Evolutionary conservation across 805 yeast genomes (phyloP).

Genomic region (Candida quercuum): DNA sequence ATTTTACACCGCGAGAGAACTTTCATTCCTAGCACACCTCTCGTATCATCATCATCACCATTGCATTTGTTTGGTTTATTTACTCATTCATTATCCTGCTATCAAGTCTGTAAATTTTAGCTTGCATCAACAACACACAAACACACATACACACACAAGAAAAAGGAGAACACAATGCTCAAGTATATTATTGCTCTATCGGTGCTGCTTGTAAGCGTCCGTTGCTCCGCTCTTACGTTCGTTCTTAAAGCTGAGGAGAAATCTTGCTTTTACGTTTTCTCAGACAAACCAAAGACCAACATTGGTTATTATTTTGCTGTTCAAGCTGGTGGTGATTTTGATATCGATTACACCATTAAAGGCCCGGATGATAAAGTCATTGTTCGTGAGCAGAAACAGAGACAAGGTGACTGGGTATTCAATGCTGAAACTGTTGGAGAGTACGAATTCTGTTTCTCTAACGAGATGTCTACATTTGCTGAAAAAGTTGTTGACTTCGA

Average conservation of each 20-base stretch:
- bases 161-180: too few species aligned
- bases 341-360: slow-evolving; percentile 55
- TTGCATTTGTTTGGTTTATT: too few species aligned
- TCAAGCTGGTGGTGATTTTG: slow-evolving; percentile 63
- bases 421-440: slow-evolving; percentile 53
- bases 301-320: slow-evolving; percentile 70
- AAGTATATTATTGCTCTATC: slow-evolving; percentile 1
- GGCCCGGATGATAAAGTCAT: slow-evolving; percentile 48
- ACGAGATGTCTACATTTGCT: slow-evolving; percentile 60
- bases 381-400: slow-evolving; percentile 45
- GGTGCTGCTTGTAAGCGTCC: slow-evolving; percentile 25
- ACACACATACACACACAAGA: not conserved
- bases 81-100: too few species aligned
- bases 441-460: slow-evolving; percentile 62
- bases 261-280: slow-evolving; percentile 67
- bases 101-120: too few species aligned
- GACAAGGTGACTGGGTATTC: slow-evolving; percentile 59
- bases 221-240: slow-evolving; percentile 63
- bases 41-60: too few species aligned
- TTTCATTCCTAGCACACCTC: too few species aligned
- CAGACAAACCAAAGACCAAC: slow-evolving; percentile 50
- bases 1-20: too few species aligned
- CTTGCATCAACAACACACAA: too few species aligned
- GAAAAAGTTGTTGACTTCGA: slow-evolving; percentile 69
- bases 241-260: slow-evolving; percentile 69